Percentiles rank a stretch among this genome's conserved stretches.
These are phyloP conservation scores for Phytophthora pini DNA, from an alignment of 352 stramenopile genomes.

Conservation along the genomic window DNA sequence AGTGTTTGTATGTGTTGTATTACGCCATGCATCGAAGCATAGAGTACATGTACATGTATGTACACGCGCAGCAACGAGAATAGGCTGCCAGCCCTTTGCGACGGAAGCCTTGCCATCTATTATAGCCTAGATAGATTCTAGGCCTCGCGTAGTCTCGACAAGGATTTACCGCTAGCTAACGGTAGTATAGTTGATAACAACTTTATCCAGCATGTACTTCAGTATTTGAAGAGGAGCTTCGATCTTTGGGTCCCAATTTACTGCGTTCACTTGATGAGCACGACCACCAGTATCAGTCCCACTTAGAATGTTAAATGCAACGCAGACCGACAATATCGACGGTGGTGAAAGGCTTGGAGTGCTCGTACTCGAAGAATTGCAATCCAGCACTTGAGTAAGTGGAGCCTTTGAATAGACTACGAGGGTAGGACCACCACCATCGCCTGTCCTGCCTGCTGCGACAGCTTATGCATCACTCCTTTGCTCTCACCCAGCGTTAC, in stretches of 20 bases:
- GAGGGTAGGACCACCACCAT: not conserved
- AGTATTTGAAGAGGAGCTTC: too few relatives aligned
- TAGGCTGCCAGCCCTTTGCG: conserved; percentile 2
- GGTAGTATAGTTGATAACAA: too few relatives aligned
- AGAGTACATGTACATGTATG: not conserved
- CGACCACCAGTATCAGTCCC: too few relatives aligned
- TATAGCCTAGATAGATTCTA: too few relatives aligned
- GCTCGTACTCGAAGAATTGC: too few relatives aligned
- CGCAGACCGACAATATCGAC: too few relatives aligned
- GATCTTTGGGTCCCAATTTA: too few relatives aligned
- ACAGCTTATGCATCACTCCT: conserved; percentile 24
- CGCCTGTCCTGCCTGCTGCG: conserved; percentile 5
- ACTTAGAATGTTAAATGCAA: too few relatives aligned
- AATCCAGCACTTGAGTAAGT: too few relatives aligned
- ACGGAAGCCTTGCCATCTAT: not conserved
- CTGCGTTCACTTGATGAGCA: too few relatives aligned
- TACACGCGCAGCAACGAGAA: not conserved
- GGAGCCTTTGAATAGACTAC: not conserved
- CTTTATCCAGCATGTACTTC: too few relatives aligned
- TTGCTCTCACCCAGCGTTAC: conserved; percentile 5
- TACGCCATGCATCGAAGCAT: conserved; percentile 16
- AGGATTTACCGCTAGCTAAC: not conserved
- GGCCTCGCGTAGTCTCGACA: not conserved
- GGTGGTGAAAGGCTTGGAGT: too few relatives aligned
- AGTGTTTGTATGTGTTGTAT: not conserved